These are phyloP conservation scores for Coemansia sp. DNA, from an alignment of 192 early-diverging fungal species.

Conservation along the genomic window DNA sequence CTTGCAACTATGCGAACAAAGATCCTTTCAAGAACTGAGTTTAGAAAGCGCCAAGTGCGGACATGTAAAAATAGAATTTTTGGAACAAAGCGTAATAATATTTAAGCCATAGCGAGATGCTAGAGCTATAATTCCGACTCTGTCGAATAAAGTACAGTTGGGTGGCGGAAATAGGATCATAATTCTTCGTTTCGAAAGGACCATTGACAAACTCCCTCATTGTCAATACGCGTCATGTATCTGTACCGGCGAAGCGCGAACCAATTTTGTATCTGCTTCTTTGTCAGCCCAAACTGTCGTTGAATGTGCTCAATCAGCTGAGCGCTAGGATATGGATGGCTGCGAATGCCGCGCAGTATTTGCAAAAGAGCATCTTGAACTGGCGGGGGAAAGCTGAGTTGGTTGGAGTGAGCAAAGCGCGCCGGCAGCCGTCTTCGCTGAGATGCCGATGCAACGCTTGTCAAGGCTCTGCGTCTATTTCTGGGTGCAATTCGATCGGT, in stretches of 20 bases:
- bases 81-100: not conserved
- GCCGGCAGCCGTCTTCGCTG: not conserved
- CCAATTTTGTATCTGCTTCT: slow-evolving; percentile 50
- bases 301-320: slow-evolving; percentile 19
- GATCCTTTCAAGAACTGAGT: not conserved
- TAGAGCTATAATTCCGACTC: not conserved
- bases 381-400: slow-evolving; percentile 26
- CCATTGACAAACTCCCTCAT: slow-evolving; percentile 26
- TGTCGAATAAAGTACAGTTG: not conserved
- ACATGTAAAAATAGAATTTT: slow-evolving; percentile 8
- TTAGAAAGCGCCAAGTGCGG: not conserved
- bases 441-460: not conserved
- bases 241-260: slow-evolving; percentile 47
- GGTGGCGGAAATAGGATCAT: not conserved
- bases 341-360: slow-evolving; percentile 24
- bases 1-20: not conserved
- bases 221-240: slow-evolving; percentile 20
- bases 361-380: slow-evolving; percentile 22
- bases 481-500: not conserved
- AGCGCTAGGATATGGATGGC: slow-evolving; percentile 33
- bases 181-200: slow-evolving; percentile 23
- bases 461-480: not conserved
- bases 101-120: not conserved
- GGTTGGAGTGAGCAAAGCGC: slow-evolving; percentile 9
- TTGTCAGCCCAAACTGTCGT: slow-evolving; percentile 17